Base-by-base conservation (phyloP, 1,284 basidiomycete species). In the Fomitopsis palustris region DNA sequence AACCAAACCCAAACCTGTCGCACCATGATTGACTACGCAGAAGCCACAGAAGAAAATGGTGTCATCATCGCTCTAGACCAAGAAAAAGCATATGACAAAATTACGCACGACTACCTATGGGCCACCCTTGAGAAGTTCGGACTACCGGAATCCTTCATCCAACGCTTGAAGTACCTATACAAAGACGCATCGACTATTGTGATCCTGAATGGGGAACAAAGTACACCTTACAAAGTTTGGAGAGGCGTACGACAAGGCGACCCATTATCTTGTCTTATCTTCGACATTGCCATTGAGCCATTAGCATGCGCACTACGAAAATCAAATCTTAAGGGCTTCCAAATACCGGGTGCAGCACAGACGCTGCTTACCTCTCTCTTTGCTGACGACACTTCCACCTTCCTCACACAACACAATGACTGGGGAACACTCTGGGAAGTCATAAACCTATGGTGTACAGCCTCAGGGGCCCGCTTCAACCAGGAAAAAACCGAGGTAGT, bases 221-320 rank as follows among this genome's bases (percentile, higher is more conserved):
- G 69, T 54, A 29, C 2, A 14, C 53, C 59, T 0, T 73, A 62
- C 55, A 35, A 25, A 19, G 58, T 74, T 0, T 61, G 51, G 0
- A 25, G 70, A 45, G 73, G 72, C 0, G 71, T 74, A 0, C 39
- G 74, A 0, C 73, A 75, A 58, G 74, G 73, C 0, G 73, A 75
- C 63, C 73, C 73, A 0, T 57, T 65, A 3, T 79, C 76, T 0
- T 79, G 76, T 61, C 66, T 79, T 0, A 67, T 80, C 0, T 79
- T 76, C 21, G 60, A 78, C 31, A 33, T 33, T 10, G n/a, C n/a
- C n/a, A n/a, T n/a, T n/a, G n/a, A n/a, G n/a, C n/a, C n/a, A n/a
- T 12, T 75, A 0, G 72, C 71, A 27, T 75, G 76, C 1, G 73
- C 60, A 38, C 57, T 77, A 0, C n/a, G 75, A 14, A 58, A 64